A percentile compares a stretch with the other conserved stretches of the same genome.
These are phyloP conservation scores for Cladophialophora carrionii DNA, from an alignment of 2,329 filamentous ascomycete species.

Conservation along the genomic window DNA sequence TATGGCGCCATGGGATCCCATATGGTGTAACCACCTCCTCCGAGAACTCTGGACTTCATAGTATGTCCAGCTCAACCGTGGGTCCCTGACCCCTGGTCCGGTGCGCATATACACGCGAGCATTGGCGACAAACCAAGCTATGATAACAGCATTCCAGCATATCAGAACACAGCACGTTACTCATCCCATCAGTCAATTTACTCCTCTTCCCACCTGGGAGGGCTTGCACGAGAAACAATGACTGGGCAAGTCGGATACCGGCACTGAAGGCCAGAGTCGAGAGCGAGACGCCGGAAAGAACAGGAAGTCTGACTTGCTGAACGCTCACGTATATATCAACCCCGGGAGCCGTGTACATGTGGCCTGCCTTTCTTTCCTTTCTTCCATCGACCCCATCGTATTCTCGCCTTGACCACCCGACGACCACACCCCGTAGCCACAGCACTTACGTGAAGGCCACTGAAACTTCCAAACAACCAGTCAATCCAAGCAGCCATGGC, in stretches of 20 bases:
- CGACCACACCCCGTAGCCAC: neutral
- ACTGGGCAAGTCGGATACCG: neutral
- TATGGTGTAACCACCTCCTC: neutral
- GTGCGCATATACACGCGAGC: neutral
- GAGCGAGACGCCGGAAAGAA: neutral
- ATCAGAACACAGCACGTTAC: neutral
- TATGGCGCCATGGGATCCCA: constrained; percentile 1
- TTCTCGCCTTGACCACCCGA: neutral
- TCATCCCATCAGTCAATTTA: neutral
- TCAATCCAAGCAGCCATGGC: constrained; percentile 17
- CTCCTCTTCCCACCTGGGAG: neutral
- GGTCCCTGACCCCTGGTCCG: neutral
- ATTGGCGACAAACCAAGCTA: neutral
- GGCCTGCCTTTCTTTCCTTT: neutral
- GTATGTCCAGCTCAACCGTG: neutral
- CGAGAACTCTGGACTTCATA: neutral
- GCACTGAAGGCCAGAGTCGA: neutral
- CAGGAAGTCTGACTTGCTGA: neutral
- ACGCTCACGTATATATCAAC: neutral
- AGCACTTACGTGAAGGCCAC: neutral
- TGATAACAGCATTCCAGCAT: neutral
- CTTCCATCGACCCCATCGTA: no score
- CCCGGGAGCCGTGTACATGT: neutral
- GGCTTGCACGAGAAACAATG: neutral
- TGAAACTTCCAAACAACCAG: no score